Evolutionary conservation across 345 rosid genomes (phyloP).

Genomic region (Anacardium occidentale): DNA sequence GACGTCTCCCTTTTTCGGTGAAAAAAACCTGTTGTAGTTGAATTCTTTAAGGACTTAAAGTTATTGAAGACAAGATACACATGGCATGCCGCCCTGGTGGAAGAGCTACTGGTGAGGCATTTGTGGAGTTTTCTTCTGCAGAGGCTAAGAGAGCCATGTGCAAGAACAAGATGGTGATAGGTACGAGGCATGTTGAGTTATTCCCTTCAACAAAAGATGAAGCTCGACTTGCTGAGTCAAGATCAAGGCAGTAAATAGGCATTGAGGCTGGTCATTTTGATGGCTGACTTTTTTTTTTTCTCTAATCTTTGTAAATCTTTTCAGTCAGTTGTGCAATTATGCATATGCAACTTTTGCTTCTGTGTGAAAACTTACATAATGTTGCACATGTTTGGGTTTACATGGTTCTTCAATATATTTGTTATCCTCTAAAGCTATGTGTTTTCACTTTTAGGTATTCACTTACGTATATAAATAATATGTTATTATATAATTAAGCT

Average conservation of each 20-base stretch:
- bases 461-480: too few species aligned
- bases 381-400: neutral
- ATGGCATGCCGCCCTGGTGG: slow-evolving; percentile 92
- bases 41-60: slow-evolving; percentile 65
- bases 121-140: slow-evolving; percentile 67
- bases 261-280: neutral
- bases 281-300: neutral
- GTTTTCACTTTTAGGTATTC: too few species aligned
- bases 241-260: slow-evolving; percentile 71
- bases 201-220: slow-evolving; percentile 83
- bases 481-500: too few species aligned
- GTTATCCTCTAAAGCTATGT: neutral
- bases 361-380: neutral
- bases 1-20: slow-evolving; percentile 89
- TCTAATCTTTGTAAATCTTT: neutral
- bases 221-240: slow-evolving; percentile 84
- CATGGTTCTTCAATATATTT: neutral
- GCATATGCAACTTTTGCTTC: neutral
- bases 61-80: slow-evolving; percentile 60
- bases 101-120: slow-evolving; percentile 93
- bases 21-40: slow-evolving; percentile 58
- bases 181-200: slow-evolving; percentile 81
- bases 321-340: neutral
- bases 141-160: slow-evolving; percentile 85
- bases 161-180: slow-evolving; percentile 89